Conservation (phyloP, 768 basidiomycete genomes). For the Myochromella boudieri region DNA sequence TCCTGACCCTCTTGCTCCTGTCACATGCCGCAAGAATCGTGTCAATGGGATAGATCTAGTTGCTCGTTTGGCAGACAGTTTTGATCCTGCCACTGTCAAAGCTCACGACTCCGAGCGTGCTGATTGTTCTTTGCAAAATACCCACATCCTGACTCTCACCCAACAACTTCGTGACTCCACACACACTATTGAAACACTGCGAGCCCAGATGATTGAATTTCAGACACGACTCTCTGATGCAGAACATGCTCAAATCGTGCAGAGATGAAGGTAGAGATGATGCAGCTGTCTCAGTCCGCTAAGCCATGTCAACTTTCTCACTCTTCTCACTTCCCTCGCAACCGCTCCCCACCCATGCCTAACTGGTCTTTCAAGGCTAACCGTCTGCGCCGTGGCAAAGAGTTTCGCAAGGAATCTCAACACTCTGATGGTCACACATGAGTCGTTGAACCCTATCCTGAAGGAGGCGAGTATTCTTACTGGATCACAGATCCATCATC, state of each 20-base stretch:
- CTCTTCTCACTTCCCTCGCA: no score
- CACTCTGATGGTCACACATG: not conserved
- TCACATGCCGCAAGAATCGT: conserved; percentile 2
- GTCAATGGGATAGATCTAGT: conserved; percentile 14
- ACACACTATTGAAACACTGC: conserved; percentile 13
- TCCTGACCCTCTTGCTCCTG: no score
- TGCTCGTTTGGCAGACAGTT: no score
- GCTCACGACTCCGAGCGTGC: conserved; percentile 8
- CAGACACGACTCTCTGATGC: conserved; percentile 7
- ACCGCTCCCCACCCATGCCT: no score
- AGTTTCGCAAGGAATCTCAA: not conserved
- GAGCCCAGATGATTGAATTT: conserved; percentile 10
- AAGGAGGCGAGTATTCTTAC: not conserved
- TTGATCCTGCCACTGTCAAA: conserved; percentile 21
- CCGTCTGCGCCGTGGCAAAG: not conserved
- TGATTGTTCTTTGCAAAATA: no score
- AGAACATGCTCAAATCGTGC: conserved; percentile 12
- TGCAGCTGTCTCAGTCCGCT: conserved; percentile 1
- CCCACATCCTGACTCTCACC: conserved; percentile 7
- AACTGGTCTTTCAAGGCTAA: not conserved
- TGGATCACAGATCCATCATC: not conserved
- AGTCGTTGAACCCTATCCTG: not conserved
- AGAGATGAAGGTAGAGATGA: conserved; percentile 11
- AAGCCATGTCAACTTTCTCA: no score
- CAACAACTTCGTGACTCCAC: no score